Percentiles rank a stretch among this genome's conserved stretches.
These are phyloP conservation scores for Calonectria hongkongensis DNA, from an alignment of 2,329 filamentous ascomycete species.

Conservation along the genomic window DNA sequence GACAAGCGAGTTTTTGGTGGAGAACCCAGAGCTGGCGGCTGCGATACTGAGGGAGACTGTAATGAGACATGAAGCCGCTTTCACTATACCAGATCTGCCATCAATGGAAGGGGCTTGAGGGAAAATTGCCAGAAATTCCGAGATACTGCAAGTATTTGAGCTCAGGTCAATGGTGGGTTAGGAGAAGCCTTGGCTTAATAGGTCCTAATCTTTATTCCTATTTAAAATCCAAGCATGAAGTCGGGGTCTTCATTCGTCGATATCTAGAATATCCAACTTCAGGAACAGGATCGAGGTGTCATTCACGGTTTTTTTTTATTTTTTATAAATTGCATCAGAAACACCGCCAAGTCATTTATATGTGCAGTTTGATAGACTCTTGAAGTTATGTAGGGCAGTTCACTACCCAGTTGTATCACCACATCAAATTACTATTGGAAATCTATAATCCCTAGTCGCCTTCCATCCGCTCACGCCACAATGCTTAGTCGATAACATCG, in stretches of 20 bases:
- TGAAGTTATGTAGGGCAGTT: neutral
- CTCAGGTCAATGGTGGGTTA: neutral
- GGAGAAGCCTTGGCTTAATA: neutral
- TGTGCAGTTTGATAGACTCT: neutral
- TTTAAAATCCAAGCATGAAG: too few species aligned
- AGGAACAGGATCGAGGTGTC: neutral
- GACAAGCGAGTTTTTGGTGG: conserved; percentile 64
- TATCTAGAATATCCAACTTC: neutral
- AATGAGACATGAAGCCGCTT: conserved; percentile 64
- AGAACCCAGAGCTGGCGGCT: conserved; percentile 67
- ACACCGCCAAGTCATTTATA: conserved; percentile 28
- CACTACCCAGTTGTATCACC: conserved; percentile 20
- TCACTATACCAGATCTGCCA: conserved; percentile 60
- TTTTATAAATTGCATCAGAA: conserved; percentile 2
- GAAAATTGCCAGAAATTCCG: conserved; percentile 6
- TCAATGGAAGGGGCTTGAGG: conserved; percentile 63
- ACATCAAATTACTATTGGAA: conserved; percentile 14
- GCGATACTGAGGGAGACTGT: conserved; percentile 69
- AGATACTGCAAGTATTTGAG: neutral
- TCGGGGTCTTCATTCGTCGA: neutral
- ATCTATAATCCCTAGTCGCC: neutral
- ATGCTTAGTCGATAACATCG: conserved; percentile 73
- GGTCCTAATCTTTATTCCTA: neutral
- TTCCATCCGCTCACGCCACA: neutral
- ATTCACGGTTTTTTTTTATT: neutral